Evolutionary conservation across 352 stramenopile species (phyloP), one percentile per base, ranked within the genome.

Genomic region (Globisporangium polare): DNA sequence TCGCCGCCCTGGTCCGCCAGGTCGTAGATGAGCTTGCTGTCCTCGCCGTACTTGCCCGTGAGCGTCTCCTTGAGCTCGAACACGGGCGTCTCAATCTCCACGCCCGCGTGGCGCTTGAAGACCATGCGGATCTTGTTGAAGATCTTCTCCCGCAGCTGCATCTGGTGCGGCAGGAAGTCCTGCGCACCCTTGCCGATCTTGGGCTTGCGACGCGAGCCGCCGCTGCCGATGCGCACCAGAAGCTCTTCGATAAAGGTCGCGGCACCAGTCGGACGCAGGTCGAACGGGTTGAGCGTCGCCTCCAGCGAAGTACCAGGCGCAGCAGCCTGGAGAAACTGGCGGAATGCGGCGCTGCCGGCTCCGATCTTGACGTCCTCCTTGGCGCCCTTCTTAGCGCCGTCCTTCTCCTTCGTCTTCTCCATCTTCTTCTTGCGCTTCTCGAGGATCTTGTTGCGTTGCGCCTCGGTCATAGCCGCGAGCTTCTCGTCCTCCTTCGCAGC

Each of bases 1-100:
- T 99, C 95, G 43, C 97, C 96, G 65, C 96, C 97, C 68, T 99
- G 97, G 77, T 99, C 97, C 15, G 96, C 96, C 51, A 99, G 80
- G 67, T 99, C 97, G 76, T 99, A 99, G 69, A 99, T 99, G 24
- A 99, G 90, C 76, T 99, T 99, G 66, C 80, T 97, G 75, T 99
- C 97, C 73, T 99, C 97, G 47, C 97, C 97, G 75, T 99, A 99
- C 77, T 99, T 99, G 57, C 97, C 97, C 15, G 95, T 99, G 15
- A 99, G 80, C 42, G 97, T 99, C 68, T 99, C 96, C 70, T 99
- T 99, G 33, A 99, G 82, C 79, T 99, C 97, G 66, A 99, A 99
- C 24, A 99, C 96, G 17, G 97, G 97, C 18, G 97, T 99, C 67
- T 97, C 92, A 67, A 99, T 99, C 75, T 99, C 95, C 6, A 99